These are phyloP conservation scores for Coemansia sp. DNA, from an alignment of 192 early-diverging fungal genomes.

Conservation along the genomic window DNA sequence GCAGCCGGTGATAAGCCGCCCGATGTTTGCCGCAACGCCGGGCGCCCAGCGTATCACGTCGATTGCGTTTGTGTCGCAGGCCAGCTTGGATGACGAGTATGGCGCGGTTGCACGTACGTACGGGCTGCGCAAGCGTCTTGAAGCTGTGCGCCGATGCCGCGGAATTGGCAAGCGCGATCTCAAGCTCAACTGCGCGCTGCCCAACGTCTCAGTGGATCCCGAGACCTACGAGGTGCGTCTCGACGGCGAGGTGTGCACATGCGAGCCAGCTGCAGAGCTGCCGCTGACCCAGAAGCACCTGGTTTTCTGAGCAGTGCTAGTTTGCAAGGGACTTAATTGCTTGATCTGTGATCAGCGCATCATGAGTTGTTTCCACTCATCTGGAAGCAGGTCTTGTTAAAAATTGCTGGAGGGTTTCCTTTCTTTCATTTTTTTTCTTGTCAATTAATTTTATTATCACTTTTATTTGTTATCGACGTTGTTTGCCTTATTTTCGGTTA, in stretches of 20 bases:
- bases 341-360: too few relatives aligned
- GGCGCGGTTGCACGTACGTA: conserved; percentile 59
- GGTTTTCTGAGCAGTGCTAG: conserved; percentile 18
- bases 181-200: conserved; percentile 78
- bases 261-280: conserved; percentile 69
- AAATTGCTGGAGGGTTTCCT: too few relatives aligned
- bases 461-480: too few relatives aligned
- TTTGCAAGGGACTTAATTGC: too few relatives aligned
- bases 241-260: conserved; percentile 68
- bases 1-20: conserved; percentile 80
- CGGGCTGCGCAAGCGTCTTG: conserved; percentile 65
- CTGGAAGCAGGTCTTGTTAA: too few relatives aligned
- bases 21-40: conserved; percentile 80
- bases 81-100: conserved; percentile 59
- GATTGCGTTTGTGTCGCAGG: conserved; percentile 80
- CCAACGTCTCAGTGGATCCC: conserved; percentile 82
- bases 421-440: too few relatives aligned
- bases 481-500: too few relatives aligned
- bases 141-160: conserved; percentile 74
- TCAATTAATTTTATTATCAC: too few relatives aligned
- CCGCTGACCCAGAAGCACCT: conserved; percentile 67
- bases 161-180: conserved; percentile 80
- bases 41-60: conserved; percentile 62
- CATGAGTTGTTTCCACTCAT: too few relatives aligned
- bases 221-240: conserved; percentile 88